Conservation (phyloP, 2,329 filamentous ascomycete species). For the Exophiala bonariae region DNA sequence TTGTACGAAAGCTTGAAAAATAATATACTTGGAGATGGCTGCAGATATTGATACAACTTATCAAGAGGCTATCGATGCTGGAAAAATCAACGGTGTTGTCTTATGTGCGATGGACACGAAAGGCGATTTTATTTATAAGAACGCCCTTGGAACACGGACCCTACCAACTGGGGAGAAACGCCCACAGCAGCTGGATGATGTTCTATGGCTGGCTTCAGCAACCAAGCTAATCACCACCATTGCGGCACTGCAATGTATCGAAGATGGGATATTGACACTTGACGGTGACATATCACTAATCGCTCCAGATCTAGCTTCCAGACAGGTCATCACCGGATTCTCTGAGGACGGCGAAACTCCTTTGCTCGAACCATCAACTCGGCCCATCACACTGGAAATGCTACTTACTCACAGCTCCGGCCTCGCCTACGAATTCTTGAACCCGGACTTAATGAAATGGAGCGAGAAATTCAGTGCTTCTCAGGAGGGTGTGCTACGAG, state of each 20-base stretch:
- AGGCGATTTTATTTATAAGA: constrained; percentile 43
- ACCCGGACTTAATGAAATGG: constrained; percentile 8
- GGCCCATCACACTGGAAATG: constrained; percentile 19
- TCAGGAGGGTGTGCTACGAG: constrained; percentile 21
- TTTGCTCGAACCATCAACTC: constrained; percentile 25
- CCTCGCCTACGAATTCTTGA: constrained; percentile 11
- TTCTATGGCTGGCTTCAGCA: constrained; percentile 40
- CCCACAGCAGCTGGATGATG: constrained; percentile 39
- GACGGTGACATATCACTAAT: constrained; percentile 46
- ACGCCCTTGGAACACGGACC: constrained; percentile 41
- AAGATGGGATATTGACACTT: constrained; percentile 50
- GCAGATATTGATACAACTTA: constrained; percentile 40
- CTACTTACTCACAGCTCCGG: constrained; percentile 19
- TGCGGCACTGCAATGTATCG: constrained; percentile 55
- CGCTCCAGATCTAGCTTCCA: constrained; percentile 49
- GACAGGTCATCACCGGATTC: constrained; percentile 51
- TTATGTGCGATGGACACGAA: constrained; percentile 42
- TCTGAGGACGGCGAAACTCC: constrained; percentile 36
- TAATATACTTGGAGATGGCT: too few relatives aligned
- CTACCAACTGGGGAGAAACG: constrained; percentile 42
- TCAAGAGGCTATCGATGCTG: constrained; percentile 43
- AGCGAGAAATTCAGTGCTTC: constrained; percentile 32
- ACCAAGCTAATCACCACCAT: constrained; percentile 53
- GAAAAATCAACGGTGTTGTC: constrained; percentile 46
- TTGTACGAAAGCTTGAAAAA: too few relatives aligned